Conservation (phyloP, 768 basidiomycete genomes). For the Sarcomyxa edulis region DNA sequence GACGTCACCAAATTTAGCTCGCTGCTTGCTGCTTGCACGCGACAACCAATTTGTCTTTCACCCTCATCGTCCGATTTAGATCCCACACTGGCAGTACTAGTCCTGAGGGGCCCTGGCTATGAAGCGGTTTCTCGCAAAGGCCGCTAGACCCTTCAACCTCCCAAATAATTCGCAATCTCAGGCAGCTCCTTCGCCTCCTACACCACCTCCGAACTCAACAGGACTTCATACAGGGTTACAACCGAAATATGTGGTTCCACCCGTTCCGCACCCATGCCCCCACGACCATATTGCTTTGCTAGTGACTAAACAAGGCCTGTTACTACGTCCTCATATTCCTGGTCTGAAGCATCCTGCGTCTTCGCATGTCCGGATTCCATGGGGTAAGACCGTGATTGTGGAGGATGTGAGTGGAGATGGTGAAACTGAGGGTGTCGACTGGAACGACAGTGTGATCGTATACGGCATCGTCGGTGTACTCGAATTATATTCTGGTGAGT, state of each 20-base stretch:
- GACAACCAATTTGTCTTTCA: too few species aligned
- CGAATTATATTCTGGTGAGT: slow-evolving; percentile 65
- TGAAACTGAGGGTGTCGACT: slow-evolving; percentile 35
- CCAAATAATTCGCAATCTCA: slow-evolving; percentile 12
- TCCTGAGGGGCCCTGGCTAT: slow-evolving; percentile 16
- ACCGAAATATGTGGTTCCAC: slow-evolving; percentile 59
- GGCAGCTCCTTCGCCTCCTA: slow-evolving; percentile 5
- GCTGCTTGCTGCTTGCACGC: too few species aligned
- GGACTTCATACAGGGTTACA: slow-evolving; percentile 36
- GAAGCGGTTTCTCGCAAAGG: slow-evolving; percentile 36
- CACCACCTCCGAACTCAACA: slow-evolving; percentile 9
- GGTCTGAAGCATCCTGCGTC: slow-evolving; percentile 23
- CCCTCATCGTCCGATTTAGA: too few species aligned
- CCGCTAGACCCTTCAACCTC: slow-evolving; percentile 28
- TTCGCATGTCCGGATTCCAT: slow-evolving; percentile 42
- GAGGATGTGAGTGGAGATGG: slow-evolving; percentile 39
- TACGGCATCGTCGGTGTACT: slow-evolving; percentile 77
- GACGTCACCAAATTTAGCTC: too few species aligned
- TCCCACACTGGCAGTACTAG: neutral
- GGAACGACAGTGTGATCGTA: slow-evolving; percentile 53
- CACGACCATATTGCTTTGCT: slow-evolving; percentile 63
- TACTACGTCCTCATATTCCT: slow-evolving; percentile 53
- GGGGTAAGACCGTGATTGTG: slow-evolving; percentile 53
- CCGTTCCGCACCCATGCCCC: slow-evolving; percentile 72
- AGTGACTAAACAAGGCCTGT: slow-evolving; percentile 54